phyloP scores from a whole-genome alignment of 2,329 filamentous ascomycete species.

The Talaromyces marneffei region DNA sequence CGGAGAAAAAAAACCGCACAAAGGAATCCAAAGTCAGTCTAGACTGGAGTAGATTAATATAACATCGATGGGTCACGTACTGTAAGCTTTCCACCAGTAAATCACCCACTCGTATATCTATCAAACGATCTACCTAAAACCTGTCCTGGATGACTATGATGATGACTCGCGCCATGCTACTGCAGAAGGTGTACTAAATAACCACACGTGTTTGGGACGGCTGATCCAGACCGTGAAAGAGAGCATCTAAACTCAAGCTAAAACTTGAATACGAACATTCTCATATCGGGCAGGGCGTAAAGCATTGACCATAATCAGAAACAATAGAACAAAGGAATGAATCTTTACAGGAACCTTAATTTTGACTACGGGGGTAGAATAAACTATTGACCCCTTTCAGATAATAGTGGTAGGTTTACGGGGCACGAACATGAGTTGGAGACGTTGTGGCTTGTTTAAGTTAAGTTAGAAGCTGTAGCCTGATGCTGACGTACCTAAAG shows the following conservation, averaged over 20 bases:
- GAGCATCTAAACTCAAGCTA: neutral
- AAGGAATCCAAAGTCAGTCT: too few species aligned
- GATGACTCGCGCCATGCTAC: neutral
- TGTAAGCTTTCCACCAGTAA: neutral
- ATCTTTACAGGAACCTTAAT: neutral
- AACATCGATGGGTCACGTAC: neutral
- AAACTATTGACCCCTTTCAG: neutral
- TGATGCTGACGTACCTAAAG: too few species aligned
- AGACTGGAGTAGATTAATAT: neutral
- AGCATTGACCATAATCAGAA: neutral
- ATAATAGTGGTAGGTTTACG: neutral
- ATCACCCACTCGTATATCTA: too few species aligned
- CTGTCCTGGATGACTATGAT: neutral
- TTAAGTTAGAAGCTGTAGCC: neutral
- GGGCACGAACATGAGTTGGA: neutral
- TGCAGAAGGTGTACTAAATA: neutral
- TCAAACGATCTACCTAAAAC: neutral
- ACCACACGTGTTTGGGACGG: neutral
- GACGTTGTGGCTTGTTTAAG: neutral
- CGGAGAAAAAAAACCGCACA: neutral
- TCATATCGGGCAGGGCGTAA: neutral
- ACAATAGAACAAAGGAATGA: neutral
- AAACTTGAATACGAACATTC: neutral
- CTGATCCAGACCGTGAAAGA: neutral
- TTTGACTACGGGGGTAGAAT: too few species aligned